These are phyloP conservation scores for Theobroma cacao DNA, from an alignment of 345 rosid species.

Conservation along the genomic window DNA sequence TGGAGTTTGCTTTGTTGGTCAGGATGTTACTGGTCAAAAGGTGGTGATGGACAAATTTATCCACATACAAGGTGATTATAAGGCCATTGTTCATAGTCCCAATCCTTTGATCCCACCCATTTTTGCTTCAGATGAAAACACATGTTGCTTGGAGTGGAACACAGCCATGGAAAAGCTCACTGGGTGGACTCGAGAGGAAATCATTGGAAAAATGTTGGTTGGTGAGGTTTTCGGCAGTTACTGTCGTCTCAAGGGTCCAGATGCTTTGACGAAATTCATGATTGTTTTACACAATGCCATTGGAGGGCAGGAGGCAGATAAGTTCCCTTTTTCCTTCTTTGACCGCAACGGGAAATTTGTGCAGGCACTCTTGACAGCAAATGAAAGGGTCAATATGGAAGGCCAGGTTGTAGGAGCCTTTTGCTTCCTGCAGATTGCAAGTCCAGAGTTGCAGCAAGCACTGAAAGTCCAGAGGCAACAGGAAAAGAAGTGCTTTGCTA, in stretches of 20 bases:
- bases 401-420: constrained; percentile 85
- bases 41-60: constrained; percentile 92
- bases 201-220: constrained; percentile 84
- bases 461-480: constrained; percentile 72
- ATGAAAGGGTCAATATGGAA: constrained; percentile 66
- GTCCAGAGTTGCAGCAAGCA: constrained; percentile 88
- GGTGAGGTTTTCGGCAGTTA: constrained; percentile 91
- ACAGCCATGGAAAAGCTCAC: constrained; percentile 97
- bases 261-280: constrained; percentile 76
- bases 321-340: constrained; percentile 77
- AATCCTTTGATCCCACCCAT: constrained; percentile 95
- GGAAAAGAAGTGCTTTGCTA: constrained; percentile 55
- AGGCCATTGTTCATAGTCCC: constrained; percentile 37
- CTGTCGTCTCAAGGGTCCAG: constrained; percentile 89
- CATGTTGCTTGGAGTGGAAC: constrained; percentile 95
- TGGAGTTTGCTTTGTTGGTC: constrained; percentile 95
- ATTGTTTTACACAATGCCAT: constrained; percentile 82
- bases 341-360: constrained; percentile 68
- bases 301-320: constrained; percentile 82
- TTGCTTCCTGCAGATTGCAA: constrained; percentile 95
- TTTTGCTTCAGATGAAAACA: constrained; percentile 90
- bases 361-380: constrained; percentile 85
- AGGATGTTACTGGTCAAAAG: constrained; percentile 89
- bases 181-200: constrained; percentile 63
- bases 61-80: constrained; percentile 10